These are phyloP conservation scores for Penicillium sp. DNA, from an alignment of 2,329 filamentous ascomycete species.

Conservation along the genomic window DNA sequence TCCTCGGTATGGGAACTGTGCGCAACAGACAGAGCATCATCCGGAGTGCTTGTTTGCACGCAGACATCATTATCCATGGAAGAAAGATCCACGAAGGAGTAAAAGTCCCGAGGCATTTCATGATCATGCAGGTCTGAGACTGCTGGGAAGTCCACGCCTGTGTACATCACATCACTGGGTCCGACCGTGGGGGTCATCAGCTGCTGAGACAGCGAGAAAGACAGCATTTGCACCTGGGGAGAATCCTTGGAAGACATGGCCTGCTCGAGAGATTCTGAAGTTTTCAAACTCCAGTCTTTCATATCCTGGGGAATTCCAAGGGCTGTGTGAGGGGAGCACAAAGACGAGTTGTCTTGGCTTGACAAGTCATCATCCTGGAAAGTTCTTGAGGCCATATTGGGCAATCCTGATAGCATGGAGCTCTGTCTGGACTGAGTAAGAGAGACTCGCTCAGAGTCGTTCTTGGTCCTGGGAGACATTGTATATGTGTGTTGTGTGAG, in stretches of 20 bases:
- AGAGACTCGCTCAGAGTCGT: conserved; percentile 45
- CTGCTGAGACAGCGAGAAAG: conserved; percentile 51
- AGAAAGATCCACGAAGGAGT: conserved; percentile 48
- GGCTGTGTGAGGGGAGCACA: conserved; percentile 47
- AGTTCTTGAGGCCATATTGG: conserved; percentile 47
- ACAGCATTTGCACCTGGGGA: conserved; percentile 50
- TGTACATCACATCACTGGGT: conserved; percentile 48
- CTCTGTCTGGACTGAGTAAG: conserved; percentile 46
- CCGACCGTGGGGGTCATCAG: conserved; percentile 47
- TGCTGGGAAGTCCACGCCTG: conserved; percentile 47
- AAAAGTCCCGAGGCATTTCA: conserved; percentile 49
- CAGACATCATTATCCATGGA: conserved; percentile 50
- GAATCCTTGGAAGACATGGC: conserved; percentile 48
- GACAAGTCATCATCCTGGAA: conserved; percentile 53
- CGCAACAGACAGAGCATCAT: conserved; percentile 46
- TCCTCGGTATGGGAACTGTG: conserved; percentile 48
- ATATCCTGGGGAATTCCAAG: conserved; percentile 45
- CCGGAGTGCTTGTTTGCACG: conserved; percentile 43
- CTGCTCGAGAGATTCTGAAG: conserved; percentile 48
- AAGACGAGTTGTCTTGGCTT: conserved; percentile 50
- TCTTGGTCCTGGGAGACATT: conserved; percentile 49
- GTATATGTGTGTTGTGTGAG: conserved; percentile 33
- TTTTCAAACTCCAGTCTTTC: conserved; percentile 47
- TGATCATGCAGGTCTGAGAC: conserved; percentile 46
- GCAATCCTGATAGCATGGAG: conserved; percentile 45